phyloP scores from a whole-genome alignment of 2,329 filamentous ascomycete genomes.

The Exophiala alcalophila region DNA sequence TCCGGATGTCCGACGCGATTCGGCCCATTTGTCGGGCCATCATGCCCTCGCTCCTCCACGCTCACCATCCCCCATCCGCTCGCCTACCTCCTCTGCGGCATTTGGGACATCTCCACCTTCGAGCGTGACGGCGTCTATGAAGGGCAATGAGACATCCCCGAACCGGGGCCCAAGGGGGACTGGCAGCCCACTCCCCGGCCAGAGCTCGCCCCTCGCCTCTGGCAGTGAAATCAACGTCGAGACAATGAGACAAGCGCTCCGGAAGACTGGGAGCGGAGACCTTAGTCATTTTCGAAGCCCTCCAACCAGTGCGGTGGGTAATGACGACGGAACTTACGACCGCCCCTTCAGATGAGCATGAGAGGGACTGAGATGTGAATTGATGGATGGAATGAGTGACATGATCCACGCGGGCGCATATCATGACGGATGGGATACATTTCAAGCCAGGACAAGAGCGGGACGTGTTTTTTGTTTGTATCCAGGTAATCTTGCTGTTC shows the following conservation, averaged over 20 bases:
- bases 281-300: slow-evolving; percentile 49
- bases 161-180: slow-evolving; percentile 54
- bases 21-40: slow-evolving; percentile 52
- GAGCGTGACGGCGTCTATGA: slow-evolving; percentile 71
- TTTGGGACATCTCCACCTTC: slow-evolving; percentile 68
- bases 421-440: slow-evolving; percentile 16
- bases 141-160: slow-evolving; percentile 70
- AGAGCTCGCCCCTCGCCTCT: slow-evolving; percentile 51
- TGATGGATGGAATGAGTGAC: slow-evolving; percentile 7
- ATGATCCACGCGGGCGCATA: slow-evolving; percentile 26
- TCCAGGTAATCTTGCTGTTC: slow-evolving; percentile 2
- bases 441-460: background rate
- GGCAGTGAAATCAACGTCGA: slow-evolving; percentile 79
- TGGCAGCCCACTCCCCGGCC: slow-evolving; percentile 58
- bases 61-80: slow-evolving; percentile 77
- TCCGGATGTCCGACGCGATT: slow-evolving; percentile 54
- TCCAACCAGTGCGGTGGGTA: slow-evolving; percentile 35
- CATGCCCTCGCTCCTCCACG: slow-evolving; percentile 40
- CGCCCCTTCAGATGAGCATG: slow-evolving; percentile 24
- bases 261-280: slow-evolving; percentile 81
- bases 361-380: slow-evolving; percentile 5
- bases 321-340: slow-evolving; percentile 33
- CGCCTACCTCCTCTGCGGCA: slow-evolving; percentile 70
- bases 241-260: slow-evolving; percentile 86
- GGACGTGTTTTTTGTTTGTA: background rate